Percentiles rank a stretch among this genome's conserved stretches.
phyloP scores from a whole-genome alignment of 805 yeast genomes.

The Ogataea nitratoaversa region DNA sequence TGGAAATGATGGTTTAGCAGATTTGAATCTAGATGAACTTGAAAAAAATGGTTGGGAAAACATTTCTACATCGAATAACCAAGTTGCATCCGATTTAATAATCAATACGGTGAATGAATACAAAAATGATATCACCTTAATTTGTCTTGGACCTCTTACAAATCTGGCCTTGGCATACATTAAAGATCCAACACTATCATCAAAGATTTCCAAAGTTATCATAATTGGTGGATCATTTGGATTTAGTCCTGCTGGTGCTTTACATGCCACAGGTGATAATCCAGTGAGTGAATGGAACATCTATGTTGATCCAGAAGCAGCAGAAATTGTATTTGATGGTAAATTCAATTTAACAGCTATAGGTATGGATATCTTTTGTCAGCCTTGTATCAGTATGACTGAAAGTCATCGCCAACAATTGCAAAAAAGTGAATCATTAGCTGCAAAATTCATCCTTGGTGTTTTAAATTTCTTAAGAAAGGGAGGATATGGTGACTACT shows the following conservation, averaged over 20 bases:
- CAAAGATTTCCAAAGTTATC: conserved; percentile 19
- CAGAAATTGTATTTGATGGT: conserved; percentile 19
- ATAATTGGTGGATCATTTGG: conserved; percentile 27
- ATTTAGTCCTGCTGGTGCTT: conserved; percentile 19
- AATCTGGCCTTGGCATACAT: conserved; percentile 23
- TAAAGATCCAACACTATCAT: conserved; percentile 21
- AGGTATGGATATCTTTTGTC: conserved; percentile 28
- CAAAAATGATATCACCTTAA: conserved; percentile 14
- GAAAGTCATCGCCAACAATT: conserved; percentile 8
- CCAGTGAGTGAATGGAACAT: conserved; percentile 28
- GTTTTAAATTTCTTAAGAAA: conserved; percentile 18
- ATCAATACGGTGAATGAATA: conserved; percentile 17
- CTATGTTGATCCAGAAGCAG: conserved; percentile 27
- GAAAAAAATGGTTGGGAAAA: conserved; percentile 14
- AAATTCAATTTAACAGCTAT: conserved; percentile 23
- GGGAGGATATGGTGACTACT: conserved; percentile 24
- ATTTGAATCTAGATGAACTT: conserved; percentile 18
- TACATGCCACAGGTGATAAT: conserved; percentile 28
- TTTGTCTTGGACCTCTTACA: conserved; percentile 24
- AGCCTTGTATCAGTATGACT: conserved; percentile 23
- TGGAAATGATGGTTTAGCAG: conserved; percentile 24
- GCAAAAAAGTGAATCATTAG: conserved; percentile 7
- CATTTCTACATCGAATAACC: conserved; percentile 4
- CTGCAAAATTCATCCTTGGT: conserved; percentile 23
- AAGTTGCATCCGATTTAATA: conserved; percentile 22